Conservation (phyloP, 2,329 filamentous ascomycete species). For the Trichoderma sp. region DNA sequence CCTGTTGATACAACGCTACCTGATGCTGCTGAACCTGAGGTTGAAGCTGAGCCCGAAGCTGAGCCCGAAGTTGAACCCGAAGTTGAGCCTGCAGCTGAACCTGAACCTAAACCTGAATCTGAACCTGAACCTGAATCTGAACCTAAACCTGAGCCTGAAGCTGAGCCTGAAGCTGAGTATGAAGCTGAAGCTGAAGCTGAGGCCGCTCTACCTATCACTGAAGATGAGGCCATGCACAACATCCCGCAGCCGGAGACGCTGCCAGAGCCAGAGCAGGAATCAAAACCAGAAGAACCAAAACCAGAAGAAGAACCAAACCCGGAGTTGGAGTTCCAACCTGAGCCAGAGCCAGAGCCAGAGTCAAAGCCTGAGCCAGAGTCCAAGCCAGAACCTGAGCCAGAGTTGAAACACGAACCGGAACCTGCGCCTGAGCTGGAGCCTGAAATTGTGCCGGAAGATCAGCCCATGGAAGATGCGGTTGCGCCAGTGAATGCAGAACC, state of each 20-base stretch:
- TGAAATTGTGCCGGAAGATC: not conserved
- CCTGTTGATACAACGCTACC: not conserved
- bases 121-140: slow-evolving; percentile 14
- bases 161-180: not conserved
- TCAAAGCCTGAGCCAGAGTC: not conserved
- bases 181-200: slow-evolving; percentile 1
- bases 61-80: not conserved
- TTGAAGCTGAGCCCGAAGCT: slow-evolving; percentile 13
- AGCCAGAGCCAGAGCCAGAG: not conserved
- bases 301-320: not conserved
- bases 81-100: not conserved
- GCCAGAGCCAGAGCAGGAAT: not conserved
- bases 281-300: not conserved
- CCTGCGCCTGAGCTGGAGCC: not conserved
- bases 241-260: not conserved
- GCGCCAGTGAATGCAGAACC: slow-evolving; percentile 3
- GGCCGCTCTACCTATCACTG: not conserved
- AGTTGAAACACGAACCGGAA: not conserved
- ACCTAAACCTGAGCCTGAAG: not conserved
- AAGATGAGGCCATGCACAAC: slow-evolving; percentile 14
- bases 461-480: not conserved
- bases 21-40: not conserved
- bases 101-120: not conserved
- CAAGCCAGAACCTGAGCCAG: slow-evolving; percentile 1
- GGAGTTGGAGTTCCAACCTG: not conserved